A percentile compares a stretch with the other conserved stretches of the same genome.
Conservation (phyloP, 2,329 filamentous ascomycete species). For the Aspergillus ustus region DNA sequence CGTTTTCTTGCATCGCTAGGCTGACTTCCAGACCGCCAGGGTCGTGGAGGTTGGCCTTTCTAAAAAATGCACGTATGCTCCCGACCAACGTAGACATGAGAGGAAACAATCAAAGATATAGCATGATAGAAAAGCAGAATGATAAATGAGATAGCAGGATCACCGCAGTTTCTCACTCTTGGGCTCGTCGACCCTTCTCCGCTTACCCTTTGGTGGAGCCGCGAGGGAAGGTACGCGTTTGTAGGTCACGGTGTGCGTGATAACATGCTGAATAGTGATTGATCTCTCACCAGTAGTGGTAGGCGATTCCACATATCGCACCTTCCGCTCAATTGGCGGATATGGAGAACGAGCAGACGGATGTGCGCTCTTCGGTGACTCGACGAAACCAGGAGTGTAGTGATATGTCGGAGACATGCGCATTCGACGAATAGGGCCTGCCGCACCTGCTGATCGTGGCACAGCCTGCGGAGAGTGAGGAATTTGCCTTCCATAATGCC, state of each 20-base stretch:
- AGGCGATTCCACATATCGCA: slow-evolving; percentile 17
- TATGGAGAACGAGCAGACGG: slow-evolving; percentile 11
- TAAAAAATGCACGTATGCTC: background rate
- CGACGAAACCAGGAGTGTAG: slow-evolving; percentile 15
- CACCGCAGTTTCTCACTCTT: slow-evolving; percentile 3
- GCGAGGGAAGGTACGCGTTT: slow-evolving; percentile 23
- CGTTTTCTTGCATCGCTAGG: background rate
- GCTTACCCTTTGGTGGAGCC: slow-evolving; percentile 23
- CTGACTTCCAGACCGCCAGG: slow-evolving; percentile 1
- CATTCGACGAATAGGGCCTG: slow-evolving; percentile 13
- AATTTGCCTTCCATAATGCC: background rate
- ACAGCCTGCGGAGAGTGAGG: slow-evolving; percentile 9
- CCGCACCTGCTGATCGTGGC: slow-evolving; percentile 14
- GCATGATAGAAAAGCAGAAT: background rate
- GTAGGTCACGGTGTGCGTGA: slow-evolving; percentile 23
- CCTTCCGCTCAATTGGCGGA: slow-evolving; percentile 16
- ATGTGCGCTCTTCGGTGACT: slow-evolving; percentile 21
- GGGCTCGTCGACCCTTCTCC: slow-evolving; percentile 17
- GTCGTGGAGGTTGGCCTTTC: background rate
- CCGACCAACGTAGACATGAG: background rate
- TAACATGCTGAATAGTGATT: slow-evolving; percentile 23
- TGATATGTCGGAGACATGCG: slow-evolving; percentile 16
- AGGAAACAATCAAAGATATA: too few relatives aligned
- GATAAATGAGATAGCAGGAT: background rate
- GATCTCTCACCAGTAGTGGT: slow-evolving; percentile 2